phyloP scores from a whole-genome alignment of 805 yeast species.

The Cyberlindnera xishuangbannaensis region DNA sequence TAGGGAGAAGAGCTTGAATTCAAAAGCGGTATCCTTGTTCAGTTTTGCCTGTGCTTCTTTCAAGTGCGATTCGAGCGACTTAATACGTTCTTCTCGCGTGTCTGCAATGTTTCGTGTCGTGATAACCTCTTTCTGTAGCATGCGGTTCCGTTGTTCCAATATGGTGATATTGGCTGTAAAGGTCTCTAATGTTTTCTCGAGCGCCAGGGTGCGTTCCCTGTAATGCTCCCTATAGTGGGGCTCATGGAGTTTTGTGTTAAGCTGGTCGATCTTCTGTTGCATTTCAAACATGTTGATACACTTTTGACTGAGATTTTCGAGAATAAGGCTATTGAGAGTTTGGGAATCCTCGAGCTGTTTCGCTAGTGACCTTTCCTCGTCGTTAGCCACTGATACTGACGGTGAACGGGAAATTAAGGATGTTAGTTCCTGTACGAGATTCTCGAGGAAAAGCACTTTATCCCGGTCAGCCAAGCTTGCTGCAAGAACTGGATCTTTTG shows the following conservation, averaged over 20 bases:
- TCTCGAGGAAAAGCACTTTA: conserved; percentile 5
- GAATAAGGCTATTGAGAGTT: conserved; percentile 14
- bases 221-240: conserved; percentile 27
- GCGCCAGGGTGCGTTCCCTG: conserved; percentile 43
- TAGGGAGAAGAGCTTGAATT: conserved; percentile 14
- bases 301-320: conserved; percentile 24
- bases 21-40: conserved; percentile 4
- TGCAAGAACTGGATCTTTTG: conserved; percentile 2
- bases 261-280: conserved; percentile 36
- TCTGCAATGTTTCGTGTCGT: conserved; percentile 52
- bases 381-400: conserved; percentile 2
- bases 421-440: conserved; percentile 15
- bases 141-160: conserved; percentile 54
- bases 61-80: conserved; percentile 44
- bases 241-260: conserved; percentile 30
- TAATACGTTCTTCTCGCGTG: conserved; percentile 51
- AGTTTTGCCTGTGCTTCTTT: conserved; percentile 32
- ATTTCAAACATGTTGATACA: conserved; percentile 31
- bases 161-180: conserved; percentile 55
- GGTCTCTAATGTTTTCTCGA: conserved; percentile 54
- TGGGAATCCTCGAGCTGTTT: conserved; percentile 17
- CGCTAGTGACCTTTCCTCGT: conserved; percentile 2
- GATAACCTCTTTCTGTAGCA: conserved; percentile 49
- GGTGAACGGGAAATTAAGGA: conserved; percentile 13
- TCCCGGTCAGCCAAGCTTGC: conserved; percentile 2